These are phyloP conservation scores for Biscogniauxia marginata DNA, from an alignment of 2,329 filamentous ascomycete species.

Conservation along the genomic window DNA sequence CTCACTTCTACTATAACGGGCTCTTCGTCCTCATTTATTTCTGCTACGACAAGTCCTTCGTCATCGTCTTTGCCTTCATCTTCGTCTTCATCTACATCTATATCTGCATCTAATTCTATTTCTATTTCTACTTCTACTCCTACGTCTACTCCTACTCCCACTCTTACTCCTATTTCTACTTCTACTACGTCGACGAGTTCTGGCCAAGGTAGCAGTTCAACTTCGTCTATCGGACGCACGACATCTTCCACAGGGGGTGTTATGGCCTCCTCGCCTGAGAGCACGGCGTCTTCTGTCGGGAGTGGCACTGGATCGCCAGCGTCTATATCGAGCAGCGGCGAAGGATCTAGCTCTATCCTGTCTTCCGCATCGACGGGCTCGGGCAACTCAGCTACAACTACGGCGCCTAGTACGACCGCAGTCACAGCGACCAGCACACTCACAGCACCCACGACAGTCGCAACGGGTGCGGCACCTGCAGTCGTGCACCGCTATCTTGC, in stretches of 20 bases:
- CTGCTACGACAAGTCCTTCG: conserved; percentile 5
- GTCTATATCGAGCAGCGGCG: background rate
- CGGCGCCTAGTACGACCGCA: background rate
- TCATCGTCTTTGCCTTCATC: conserved; percentile 4
- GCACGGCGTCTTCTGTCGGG: background rate
- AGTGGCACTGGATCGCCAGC: background rate
- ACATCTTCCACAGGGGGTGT: background rate
- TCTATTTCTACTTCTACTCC: conserved; percentile 1
- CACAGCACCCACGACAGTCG: background rate
- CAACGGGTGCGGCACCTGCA: background rate
- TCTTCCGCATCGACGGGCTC: no score
- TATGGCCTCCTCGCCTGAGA: background rate
- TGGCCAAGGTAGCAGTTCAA: background rate
- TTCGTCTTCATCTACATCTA: conserved; percentile 8
- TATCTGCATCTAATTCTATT: conserved; percentile 7
- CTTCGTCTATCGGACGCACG: background rate
- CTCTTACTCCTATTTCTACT: background rate
- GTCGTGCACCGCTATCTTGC: background rate
- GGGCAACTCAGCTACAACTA: no score
- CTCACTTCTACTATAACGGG: conserved; percentile 7
- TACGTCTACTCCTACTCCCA: background rate
- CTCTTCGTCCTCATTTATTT: conserved; percentile 5
- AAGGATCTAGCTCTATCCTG: no score
- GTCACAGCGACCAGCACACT: background rate
- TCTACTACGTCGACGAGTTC: background rate